Conservation (phyloP, 2,329 filamentous ascomycete genomes). For the Neonectria hederae region DNA sequence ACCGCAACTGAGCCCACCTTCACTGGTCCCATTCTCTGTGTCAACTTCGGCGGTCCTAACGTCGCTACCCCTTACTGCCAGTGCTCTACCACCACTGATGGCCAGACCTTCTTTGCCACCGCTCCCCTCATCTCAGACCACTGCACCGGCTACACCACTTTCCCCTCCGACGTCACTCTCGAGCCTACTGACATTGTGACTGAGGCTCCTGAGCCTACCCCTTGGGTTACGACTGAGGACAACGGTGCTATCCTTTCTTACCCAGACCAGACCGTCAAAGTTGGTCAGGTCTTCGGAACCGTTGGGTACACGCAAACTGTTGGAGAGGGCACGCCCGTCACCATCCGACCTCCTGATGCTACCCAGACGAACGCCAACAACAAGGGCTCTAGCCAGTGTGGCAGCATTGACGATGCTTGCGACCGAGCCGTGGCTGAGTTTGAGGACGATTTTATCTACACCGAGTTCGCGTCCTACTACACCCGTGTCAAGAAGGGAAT, state of each 20-base stretch:
- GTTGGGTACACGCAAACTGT: constrained; percentile 7
- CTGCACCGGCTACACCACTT: constrained; percentile 24
- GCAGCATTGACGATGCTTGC: constrained; percentile 28
- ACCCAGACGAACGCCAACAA: constrained; percentile 24
- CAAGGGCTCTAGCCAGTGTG: constrained; percentile 30
- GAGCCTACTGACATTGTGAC: constrained; percentile 5
- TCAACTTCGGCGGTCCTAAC: constrained; percentile 25
- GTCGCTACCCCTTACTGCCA: constrained; percentile 28
- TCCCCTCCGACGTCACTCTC: constrained; percentile 24
- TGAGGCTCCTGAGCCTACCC: constrained; percentile 4
- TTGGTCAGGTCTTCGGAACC: neutral
- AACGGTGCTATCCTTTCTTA: constrained; percentile 23
- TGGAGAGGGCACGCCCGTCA: constrained; percentile 10
- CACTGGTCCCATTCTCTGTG: constrained; percentile 17
- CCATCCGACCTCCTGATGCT: neutral
- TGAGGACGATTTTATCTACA: constrained; percentile 22
- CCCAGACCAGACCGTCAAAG: neutral
- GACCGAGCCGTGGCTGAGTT: constrained; percentile 23
- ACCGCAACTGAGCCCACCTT: constrained; percentile 16
- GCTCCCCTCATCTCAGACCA: constrained; percentile 21
- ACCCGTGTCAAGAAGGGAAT: constrained; percentile 21
- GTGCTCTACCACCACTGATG: constrained; percentile 24
- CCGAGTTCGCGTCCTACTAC: constrained; percentile 21
- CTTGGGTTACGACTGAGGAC: constrained; percentile 17
- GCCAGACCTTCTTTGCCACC: constrained; percentile 22